These are phyloP conservation scores for Prunella vulgaris DNA, from an alignment of 257 asterid species.

Conservation along the genomic window DNA sequence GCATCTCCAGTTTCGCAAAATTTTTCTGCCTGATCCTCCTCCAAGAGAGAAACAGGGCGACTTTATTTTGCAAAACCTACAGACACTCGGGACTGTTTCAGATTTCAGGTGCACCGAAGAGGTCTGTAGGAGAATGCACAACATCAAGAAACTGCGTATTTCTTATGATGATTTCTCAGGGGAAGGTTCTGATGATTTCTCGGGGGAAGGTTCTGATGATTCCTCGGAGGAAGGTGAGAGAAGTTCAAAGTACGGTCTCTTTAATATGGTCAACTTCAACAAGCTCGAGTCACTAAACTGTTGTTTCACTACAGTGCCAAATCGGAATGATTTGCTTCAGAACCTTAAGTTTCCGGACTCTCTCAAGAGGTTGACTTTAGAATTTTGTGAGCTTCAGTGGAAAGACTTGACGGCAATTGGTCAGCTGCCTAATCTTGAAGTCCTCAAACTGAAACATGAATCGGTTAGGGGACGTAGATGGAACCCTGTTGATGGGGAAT, in stretches of 20 bases:
- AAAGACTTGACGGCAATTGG: neutral
- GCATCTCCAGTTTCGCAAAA: neutral
- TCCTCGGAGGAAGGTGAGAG: neutral
- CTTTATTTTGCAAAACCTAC: slow-evolving; percentile 1
- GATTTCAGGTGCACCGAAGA: neutral
- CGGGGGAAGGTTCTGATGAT: neutral
- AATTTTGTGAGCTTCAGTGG: neutral
- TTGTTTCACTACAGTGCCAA: neutral
- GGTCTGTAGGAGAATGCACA: slow-evolving; percentile 6
- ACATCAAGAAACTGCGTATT: neutral
- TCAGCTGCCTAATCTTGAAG: neutral
- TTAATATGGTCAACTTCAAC: neutral
- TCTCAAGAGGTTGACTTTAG: neutral
- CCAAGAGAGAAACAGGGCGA: neutral
- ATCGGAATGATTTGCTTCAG: neutral
- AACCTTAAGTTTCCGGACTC: neutral
- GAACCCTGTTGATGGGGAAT: neutral
- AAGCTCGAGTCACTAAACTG: neutral
- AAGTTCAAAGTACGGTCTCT: neutral
- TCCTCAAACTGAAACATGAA: neutral
- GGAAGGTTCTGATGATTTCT: neutral
- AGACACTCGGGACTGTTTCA: neutral
- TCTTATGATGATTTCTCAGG: neutral
- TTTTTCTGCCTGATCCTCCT: slow-evolving; percentile 1
- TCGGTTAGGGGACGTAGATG: neutral